Base-by-base conservation (phyloP, 2,329 filamentous ascomycete species). In the Lomentospora prolificans region DNA sequence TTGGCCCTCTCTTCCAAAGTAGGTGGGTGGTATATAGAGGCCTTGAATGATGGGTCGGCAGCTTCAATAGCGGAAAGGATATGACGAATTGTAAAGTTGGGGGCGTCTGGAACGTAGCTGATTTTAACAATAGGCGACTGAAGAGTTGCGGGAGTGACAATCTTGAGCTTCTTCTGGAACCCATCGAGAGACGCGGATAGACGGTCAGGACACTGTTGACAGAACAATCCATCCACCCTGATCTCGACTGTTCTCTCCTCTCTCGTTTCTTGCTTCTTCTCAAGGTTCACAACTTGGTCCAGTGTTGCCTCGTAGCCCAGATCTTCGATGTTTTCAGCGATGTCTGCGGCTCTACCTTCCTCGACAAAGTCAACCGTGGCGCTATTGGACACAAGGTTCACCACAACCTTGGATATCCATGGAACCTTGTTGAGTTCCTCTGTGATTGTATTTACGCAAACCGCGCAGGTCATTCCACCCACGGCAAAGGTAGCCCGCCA, bases 1-100 rank as follows among this genome's bases (percentile, higher is more conserved):
- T 81, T 82, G 3, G 90, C 89, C 8, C 88, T 81, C 64, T 96
- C 89, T 68, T 96, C 91, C 3, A 96, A 78, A 0, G 86, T 90
- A 0, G 87, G 88, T 0, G 89, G 85, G 60, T 92, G 89, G 65
- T 90, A 85, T 10, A 96, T 80, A 2, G 79, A 82, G 1, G 85
- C 81, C 25, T 72, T 73, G 59, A 96, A 86, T 0, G 75, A 79
- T 1, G 78, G 71, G 62, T 95, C 86, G 4, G 81, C 76, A 4
- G 77, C 76, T 55, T 82, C 75, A 53, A 96, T 87, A 1, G 81
- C 77, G 10, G 75, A 71, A 10, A 95, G 72, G 44, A 96, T 88
- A 6, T 81, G 78, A 51, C 92, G 81, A 60, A 95, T 80, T 0
- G 89, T 95, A 63, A 95, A 81, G 1, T 62, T 65, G 0, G 89